These are phyloP conservation scores for Phytophthora sansomeana DNA, from an alignment of 352 stramenopile genomes.

Conservation along the genomic window DNA sequence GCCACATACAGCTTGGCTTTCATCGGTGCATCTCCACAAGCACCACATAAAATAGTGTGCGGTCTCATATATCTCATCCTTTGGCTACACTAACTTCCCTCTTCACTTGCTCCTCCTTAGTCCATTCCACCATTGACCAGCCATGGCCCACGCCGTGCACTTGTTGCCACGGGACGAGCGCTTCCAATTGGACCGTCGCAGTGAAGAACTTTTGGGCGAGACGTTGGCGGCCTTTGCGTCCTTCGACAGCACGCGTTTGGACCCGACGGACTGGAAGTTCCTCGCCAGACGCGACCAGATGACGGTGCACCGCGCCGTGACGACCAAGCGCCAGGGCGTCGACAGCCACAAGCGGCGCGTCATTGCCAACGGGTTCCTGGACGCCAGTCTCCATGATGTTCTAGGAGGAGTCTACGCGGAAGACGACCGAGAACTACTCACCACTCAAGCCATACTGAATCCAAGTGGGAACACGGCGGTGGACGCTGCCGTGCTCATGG, in stretches of 20 bases:
- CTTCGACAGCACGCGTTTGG: conserved; percentile 48
- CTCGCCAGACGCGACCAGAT: conserved; percentile 51
- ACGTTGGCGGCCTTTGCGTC: conserved; percentile 47
- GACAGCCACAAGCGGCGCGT: conserved; percentile 38
- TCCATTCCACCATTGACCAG: background rate
- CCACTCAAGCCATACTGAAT: conserved; percentile 49
- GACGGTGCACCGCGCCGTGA: conserved; percentile 40
- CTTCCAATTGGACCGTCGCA: conserved; percentile 46
- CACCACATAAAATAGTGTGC: conserved; percentile 29
- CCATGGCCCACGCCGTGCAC: conserved; percentile 22
- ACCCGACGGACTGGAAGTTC: conserved; percentile 42
- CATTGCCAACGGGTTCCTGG: conserved; percentile 55
- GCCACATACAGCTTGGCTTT: too few relatives aligned
- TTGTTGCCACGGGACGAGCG: conserved; percentile 48
- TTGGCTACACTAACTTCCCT: conserved; percentile 17
- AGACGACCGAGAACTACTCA: conserved; percentile 41
- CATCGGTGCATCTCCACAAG: too few relatives aligned
- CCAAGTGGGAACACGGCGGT: conserved; percentile 30
- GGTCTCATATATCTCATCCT: conserved; percentile 10
- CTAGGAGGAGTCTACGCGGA: conserved; percentile 54
- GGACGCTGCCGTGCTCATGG: conserved; percentile 50
- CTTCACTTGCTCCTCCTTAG: too few relatives aligned
- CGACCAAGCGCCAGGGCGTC: background rate
- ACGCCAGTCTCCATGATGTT: conserved; percentile 45
- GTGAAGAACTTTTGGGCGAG: conserved; percentile 57